Evolutionary conservation across 305 asterid genomes (phyloP).

Genomic region (Lippia alba): DNA sequence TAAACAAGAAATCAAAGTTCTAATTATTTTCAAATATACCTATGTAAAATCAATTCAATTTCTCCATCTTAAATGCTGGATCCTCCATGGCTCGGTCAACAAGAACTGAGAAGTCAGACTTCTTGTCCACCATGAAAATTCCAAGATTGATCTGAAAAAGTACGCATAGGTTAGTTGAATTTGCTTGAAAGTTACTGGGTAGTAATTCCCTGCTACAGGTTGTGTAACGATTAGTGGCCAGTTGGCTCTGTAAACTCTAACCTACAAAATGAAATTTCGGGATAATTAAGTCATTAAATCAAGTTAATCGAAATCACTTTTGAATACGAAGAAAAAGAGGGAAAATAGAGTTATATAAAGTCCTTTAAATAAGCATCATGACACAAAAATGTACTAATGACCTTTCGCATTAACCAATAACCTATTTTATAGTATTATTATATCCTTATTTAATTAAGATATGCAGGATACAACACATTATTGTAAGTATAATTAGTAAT

Average conservation of each 20-base stretch:
- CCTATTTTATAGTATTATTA: not conserved
- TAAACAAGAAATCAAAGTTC: conserved; percentile 4
- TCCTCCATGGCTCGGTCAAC: conserved; percentile 93
- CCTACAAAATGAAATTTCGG: conserved; percentile 48
- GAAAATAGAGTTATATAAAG: not conserved
- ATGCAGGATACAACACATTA: not conserved
- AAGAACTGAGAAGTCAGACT: conserved; percentile 70
- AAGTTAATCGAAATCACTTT: conserved; percentile 14
- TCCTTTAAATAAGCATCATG: too few species aligned
- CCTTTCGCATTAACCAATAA: too few species aligned
- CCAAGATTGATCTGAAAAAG: conserved; percentile 75
- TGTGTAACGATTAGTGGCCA: conserved; percentile 84
- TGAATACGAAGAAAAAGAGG: not conserved
- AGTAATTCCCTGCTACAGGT: conserved; percentile 91
- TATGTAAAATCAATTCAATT: conserved; percentile 86
- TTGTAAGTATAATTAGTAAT: too few species aligned
- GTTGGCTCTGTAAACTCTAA: conserved; percentile 74
- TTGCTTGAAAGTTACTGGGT: conserved; percentile 60
- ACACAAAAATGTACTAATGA: too few species aligned
- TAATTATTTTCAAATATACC: conserved; percentile 41
- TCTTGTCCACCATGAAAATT: conserved; percentile 61
- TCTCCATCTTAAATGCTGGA: conserved; percentile 85
- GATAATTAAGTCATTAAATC: conserved; percentile 17
- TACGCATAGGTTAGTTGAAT: not conserved
- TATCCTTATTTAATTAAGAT: not conserved